phyloP scores from a whole-genome alignment of 2,329 filamentous ascomycete species.

The Hirsutella minnesotensis region DNA sequence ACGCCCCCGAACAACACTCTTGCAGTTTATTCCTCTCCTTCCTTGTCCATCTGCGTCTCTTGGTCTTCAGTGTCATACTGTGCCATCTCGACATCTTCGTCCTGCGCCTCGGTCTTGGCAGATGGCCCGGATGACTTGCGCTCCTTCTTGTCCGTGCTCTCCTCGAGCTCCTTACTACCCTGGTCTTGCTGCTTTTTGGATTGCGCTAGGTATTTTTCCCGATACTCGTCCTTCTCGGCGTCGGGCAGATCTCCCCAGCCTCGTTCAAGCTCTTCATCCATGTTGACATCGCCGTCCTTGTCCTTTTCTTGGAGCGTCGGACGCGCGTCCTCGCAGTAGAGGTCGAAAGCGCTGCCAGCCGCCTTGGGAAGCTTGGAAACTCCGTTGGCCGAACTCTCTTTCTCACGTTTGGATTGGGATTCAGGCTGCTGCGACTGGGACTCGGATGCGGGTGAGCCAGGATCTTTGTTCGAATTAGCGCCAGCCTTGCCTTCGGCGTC shows the following conservation, averaged over 20 bases:
- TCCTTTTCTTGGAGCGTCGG: constrained; percentile 30
- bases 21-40: constrained; percentile 18
- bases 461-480: constrained; percentile 33
- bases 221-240: constrained; percentile 36
- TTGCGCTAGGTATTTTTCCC: constrained; percentile 20
- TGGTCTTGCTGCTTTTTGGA: constrained; percentile 13
- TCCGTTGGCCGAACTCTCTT: constrained; percentile 23
- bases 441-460: constrained; percentile 36
- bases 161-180: constrained; percentile 10
- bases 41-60: constrained; percentile 21
- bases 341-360: constrained; percentile 37
- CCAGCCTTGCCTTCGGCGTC: constrained; percentile 29
- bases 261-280: constrained; percentile 43
- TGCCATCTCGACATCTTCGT: constrained; percentile 38
- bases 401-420: constrained; percentile 15
- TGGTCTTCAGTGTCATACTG: constrained; percentile 33
- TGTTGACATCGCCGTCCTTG: constrained; percentile 26
- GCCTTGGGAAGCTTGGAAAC: constrained; percentile 27
- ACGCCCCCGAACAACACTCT: neutral
- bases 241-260: constrained; percentile 42
- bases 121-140: constrained; percentile 6
- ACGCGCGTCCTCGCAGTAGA: constrained; percentile 41
- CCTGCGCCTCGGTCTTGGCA: constrained; percentile 22
- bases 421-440: constrained; percentile 24
- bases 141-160: constrained; percentile 8